Percentiles rank a stretch among this genome's conserved stretches.
Evolutionary conservation across 441 rosid species (phyloP).

Genomic region (Euphorbia schlechtendalii): DNA sequence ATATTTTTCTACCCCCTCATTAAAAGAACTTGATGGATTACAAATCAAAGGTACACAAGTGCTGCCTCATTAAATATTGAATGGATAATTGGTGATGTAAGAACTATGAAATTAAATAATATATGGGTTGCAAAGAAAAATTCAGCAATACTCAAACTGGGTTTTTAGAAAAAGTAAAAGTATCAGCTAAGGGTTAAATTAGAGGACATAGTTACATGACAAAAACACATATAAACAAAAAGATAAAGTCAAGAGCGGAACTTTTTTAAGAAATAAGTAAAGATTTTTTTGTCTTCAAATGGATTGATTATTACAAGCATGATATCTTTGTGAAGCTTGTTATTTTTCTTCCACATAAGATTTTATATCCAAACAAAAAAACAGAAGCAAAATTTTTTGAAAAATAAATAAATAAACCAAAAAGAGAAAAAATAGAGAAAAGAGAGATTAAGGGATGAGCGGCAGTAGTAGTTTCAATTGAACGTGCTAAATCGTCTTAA

Average conservation of each 20-base stretch:
- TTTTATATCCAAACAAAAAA: constrained; percentile 7
- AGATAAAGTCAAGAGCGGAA: constrained; percentile 20
- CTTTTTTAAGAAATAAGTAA: constrained; percentile 6
- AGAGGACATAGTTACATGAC: neutral
- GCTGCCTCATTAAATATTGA: neutral
- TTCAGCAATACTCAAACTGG: constrained; percentile 22
- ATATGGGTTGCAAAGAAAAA: neutral
- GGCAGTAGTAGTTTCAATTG: neutral
- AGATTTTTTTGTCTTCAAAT: neutral
- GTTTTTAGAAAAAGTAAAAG: constrained; percentile 2
- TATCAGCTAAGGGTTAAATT: neutral
- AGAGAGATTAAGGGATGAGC: neutral
- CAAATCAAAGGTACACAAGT: neutral
- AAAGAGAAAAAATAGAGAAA: neutral
- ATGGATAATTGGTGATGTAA: neutral
- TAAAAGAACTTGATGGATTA: neutral
- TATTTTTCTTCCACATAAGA: too few relatives aligned
- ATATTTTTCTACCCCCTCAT: neutral
- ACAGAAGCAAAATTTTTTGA: too few relatives aligned
- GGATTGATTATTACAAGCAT: too few relatives aligned
- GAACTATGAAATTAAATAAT: neutral
- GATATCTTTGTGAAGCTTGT: too few relatives aligned
- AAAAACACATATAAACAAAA: constrained; percentile 22
- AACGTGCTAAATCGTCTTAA: constrained; percentile 10
- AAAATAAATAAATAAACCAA: neutral